phyloP scores from a whole-genome alignment of 441 rosid species.

The Pelargonium myrrhifolium region DNA sequence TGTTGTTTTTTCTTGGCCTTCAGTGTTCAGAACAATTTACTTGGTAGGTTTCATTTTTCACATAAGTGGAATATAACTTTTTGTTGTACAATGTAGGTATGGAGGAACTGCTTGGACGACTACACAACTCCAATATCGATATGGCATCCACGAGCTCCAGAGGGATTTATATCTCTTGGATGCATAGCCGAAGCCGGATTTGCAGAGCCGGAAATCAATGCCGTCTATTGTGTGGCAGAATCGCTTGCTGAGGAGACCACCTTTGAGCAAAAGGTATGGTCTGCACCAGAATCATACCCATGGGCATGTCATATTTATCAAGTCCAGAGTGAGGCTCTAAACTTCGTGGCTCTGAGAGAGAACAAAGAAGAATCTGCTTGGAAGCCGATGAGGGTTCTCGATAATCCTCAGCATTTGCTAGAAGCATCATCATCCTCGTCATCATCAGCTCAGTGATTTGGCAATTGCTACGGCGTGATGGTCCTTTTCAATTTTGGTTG shows the following conservation, averaged over 20 bases:
- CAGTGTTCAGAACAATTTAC: neutral
- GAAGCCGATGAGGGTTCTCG: slow-evolving; percentile 68
- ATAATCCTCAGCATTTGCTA: slow-evolving; percentile 29
- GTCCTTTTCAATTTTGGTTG: too few relatives aligned
- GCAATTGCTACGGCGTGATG: neutral
- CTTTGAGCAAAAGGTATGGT: slow-evolving; percentile 89
- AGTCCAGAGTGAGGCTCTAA: slow-evolving; percentile 80
- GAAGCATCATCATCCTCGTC: neutral
- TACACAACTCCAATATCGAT: slow-evolving; percentile 61
- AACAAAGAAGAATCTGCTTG: slow-evolving; percentile 66
- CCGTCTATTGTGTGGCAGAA: slow-evolving; percentile 60
- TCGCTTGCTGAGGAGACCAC: slow-evolving; percentile 61
- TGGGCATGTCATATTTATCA: slow-evolving; percentile 94
- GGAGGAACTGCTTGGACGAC: slow-evolving; percentile 91
- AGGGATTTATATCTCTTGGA: slow-evolving; percentile 69
- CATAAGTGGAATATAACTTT: neutral
- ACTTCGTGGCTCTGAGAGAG: slow-evolving; percentile 73
- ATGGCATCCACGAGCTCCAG: slow-evolving; percentile 97
- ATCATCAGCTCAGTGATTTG: neutral
- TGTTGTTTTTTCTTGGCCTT: neutral
- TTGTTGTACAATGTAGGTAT: slow-evolving; percentile 43
- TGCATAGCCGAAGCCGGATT: slow-evolving; percentile 63
- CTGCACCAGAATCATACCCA: slow-evolving; percentile 73
- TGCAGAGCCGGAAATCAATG: slow-evolving; percentile 55
- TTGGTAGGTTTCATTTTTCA: too few relatives aligned